These are phyloP conservation scores for Apiospora hydei DNA, from an alignment of 2,329 filamentous ascomycete genomes.

Conservation along the genomic window DNA sequence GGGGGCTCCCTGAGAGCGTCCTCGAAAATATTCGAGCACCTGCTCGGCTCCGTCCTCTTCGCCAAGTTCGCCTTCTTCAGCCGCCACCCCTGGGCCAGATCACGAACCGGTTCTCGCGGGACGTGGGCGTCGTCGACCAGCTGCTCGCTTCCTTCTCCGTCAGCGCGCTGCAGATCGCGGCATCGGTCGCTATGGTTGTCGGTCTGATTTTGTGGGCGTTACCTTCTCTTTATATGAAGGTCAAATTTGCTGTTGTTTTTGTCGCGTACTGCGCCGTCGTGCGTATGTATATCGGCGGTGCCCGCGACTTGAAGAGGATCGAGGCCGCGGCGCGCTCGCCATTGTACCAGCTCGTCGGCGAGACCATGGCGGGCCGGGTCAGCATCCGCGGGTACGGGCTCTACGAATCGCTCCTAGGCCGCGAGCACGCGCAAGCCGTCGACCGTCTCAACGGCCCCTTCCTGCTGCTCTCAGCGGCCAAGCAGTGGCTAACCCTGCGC, in stretches of 20 bases:
- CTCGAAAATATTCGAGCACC: not conserved
- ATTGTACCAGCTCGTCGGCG: constrained; percentile 1
- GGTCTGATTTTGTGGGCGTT: not conserved
- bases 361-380: not conserved
- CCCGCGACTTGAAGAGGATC: constrained; percentile 22
- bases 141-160: not conserved
- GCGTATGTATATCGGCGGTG: constrained; percentile 23
- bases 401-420: not conserved
- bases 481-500: not conserved
- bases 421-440: not conserved
- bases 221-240: not conserved
- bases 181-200: not conserved
- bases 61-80: constrained; percentile 11
- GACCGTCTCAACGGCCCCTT: not conserved
- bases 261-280: constrained; percentile 41
- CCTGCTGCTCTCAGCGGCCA: not conserved
- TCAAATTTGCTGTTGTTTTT: not conserved
- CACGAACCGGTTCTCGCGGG: constrained; percentile 16
- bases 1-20: not conserved
- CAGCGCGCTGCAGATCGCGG: not conserved
- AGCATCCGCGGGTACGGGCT: not conserved
- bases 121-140: constrained; percentile 11
- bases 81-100: constrained; percentile 1
- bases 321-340: constrained; percentile 20
- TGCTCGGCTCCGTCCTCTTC: not conserved